phyloP scores from a whole-genome alignment of 371 early-diverging fungal genomes.

The Mucor piriformis region DNA sequence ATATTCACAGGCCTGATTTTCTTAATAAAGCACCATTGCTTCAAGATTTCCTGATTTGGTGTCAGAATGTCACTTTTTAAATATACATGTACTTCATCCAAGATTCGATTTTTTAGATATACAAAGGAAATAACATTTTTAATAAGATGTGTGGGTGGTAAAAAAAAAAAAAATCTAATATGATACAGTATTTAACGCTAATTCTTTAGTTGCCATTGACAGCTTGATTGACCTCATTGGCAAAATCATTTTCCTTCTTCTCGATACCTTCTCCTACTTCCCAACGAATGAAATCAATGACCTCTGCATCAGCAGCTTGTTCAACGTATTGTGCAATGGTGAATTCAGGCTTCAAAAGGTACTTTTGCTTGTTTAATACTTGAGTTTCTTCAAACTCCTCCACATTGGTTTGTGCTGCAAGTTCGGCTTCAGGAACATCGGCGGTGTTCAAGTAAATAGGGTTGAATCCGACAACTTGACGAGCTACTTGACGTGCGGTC shows the following conservation, averaged over 20 bases:
- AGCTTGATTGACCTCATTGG: conserved; percentile 70
- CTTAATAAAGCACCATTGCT: too few relatives aligned
- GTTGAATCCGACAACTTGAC: conserved; percentile 78
- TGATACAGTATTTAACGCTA: not conserved
- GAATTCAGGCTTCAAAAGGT: conserved; percentile 76
- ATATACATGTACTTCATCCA: too few relatives aligned
- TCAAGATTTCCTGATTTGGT: too few relatives aligned
- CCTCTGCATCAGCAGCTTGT: conserved; percentile 49
- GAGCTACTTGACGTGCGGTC: conserved; percentile 72
- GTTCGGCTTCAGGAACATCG: conserved; percentile 54
- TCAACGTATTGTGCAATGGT: conserved; percentile 50
- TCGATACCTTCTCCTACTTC: conserved; percentile 88
- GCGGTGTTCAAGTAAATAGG: conserved; percentile 57
- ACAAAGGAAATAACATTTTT: too few relatives aligned
- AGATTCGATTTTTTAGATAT: too few relatives aligned
- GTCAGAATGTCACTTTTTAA: too few relatives aligned
- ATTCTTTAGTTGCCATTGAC: conserved; percentile 27
- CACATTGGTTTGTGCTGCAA: conserved; percentile 30
- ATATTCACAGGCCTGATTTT: too few relatives aligned
- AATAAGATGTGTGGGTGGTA: too few relatives aligned
- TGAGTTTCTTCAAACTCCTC: conserved; percentile 58
- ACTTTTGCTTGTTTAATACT: conserved; percentile 75
- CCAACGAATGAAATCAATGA: conserved; percentile 74
- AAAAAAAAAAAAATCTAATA: not conserved
- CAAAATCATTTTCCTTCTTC: conserved; percentile 76